Evolutionary conservation across 129 eudicot genomes (phyloP).

Genomic region (Centrapalus pauciflorus): DNA sequence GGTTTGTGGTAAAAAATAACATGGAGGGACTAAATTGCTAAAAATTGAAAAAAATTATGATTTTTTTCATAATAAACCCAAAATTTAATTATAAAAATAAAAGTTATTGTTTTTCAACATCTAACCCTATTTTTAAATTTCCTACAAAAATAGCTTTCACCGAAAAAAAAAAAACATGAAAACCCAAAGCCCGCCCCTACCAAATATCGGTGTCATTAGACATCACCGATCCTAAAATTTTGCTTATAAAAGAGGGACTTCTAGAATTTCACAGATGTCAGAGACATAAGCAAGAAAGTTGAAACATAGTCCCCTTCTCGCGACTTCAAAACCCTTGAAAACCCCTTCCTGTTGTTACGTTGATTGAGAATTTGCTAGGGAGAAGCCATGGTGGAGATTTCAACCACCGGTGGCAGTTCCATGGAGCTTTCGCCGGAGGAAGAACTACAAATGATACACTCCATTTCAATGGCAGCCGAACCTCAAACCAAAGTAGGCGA

Average conservation of each 20-base stretch:
- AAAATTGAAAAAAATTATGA: too few relatives aligned
- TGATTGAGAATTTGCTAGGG: background rate
- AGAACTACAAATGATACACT: conserved; percentile 50
- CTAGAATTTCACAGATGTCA: conserved; percentile 12
- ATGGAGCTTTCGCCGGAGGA: conserved; percentile 69
- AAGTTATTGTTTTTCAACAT: too few relatives aligned
- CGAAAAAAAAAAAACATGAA: background rate
- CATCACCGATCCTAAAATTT: background rate
- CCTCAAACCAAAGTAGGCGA: conserved; percentile 77
- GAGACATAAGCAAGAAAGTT: conserved; percentile 6
- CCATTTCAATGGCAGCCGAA: conserved; percentile 56
- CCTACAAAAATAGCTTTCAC: too few relatives aligned
- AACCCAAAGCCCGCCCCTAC: too few relatives aligned
- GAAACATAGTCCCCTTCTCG: conserved; percentile 5
- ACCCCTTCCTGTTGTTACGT: background rate
- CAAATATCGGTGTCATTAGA: too few relatives aligned
- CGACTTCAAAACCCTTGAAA: conserved; percentile 18
- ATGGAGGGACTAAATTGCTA: too few relatives aligned
- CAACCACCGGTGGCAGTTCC: conserved; percentile 14
- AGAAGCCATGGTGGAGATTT: conserved; percentile 28
- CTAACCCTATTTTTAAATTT: too few relatives aligned
- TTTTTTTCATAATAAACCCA: too few relatives aligned
- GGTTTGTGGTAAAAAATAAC: too few relatives aligned
- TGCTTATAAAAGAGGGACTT: background rate
- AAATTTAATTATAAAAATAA: too few relatives aligned